Percentiles rank a stretch among this genome's conserved stretches.
These are phyloP conservation scores for Pythium brassicae DNA, from an alignment of 352 stramenopile species.

Conservation along the genomic window DNA sequence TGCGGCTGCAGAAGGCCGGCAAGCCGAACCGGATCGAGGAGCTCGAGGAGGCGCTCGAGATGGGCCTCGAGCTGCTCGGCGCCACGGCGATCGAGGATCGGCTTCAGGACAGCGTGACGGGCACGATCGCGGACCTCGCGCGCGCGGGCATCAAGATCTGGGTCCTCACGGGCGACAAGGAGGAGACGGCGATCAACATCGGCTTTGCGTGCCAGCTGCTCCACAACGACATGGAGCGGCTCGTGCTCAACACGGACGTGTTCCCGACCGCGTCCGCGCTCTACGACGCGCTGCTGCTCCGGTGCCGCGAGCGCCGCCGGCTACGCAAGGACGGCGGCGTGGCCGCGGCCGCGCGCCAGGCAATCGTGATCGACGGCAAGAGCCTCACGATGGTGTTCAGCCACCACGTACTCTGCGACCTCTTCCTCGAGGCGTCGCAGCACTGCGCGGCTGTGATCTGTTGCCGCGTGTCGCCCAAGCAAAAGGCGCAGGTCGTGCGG, in stretches of 20 bases:
- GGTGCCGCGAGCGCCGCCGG: slow-evolving; percentile 39
- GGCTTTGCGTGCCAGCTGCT: slow-evolving; percentile 94
- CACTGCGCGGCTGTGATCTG: slow-evolving; percentile 86
- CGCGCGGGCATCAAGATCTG: slow-evolving; percentile 81
- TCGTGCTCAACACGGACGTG: slow-evolving; percentile 75
- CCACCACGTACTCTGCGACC: slow-evolving; percentile 58
- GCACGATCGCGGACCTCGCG: slow-evolving; percentile 69
- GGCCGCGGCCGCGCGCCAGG: slow-evolving; percentile 17
- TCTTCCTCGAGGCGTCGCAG: slow-evolving; percentile 85
- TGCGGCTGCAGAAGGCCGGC: slow-evolving; percentile 45
- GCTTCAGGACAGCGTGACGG: slow-evolving; percentile 72
- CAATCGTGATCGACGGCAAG: slow-evolving; percentile 73
- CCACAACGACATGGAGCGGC: slow-evolving; percentile 92
- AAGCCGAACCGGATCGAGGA: slow-evolving; percentile 73
- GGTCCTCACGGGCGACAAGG: slow-evolving; percentile 89
- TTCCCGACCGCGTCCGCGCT: slow-evolving; percentile 44
- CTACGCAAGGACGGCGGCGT: slow-evolving; percentile 21
- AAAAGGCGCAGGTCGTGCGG: slow-evolving; percentile 88
- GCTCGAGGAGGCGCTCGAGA: slow-evolving; percentile 78
- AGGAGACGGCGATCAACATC: slow-evolving; percentile 97
- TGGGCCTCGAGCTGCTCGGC: slow-evolving; percentile 64
- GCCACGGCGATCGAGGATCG: slow-evolving; percentile 83
- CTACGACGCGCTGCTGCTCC: slow-evolving; percentile 54
- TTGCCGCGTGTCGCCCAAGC: slow-evolving; percentile 89
- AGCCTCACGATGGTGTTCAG: slow-evolving; percentile 76